phyloP scores from a whole-genome alignment of 2,329 filamentous ascomycete genomes.

The Ambrosiella beaveri region DNA sequence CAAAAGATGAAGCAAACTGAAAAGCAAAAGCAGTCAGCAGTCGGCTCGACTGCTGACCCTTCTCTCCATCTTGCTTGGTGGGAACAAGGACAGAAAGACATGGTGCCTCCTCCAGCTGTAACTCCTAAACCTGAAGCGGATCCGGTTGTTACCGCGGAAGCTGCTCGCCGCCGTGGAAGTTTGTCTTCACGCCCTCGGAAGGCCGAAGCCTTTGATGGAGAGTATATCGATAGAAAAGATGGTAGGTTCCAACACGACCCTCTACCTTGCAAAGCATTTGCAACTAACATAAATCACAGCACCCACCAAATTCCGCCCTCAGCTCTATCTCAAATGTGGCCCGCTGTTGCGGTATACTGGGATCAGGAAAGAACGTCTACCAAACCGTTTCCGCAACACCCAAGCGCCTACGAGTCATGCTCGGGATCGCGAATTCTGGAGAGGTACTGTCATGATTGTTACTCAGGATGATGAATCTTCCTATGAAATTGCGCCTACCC shows the following conservation, averaged over 20 bases:
- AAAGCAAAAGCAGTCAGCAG: background rate
- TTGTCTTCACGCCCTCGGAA: conserved; percentile 33
- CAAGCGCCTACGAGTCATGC: conserved; percentile 12
- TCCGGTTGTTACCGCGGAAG: background rate
- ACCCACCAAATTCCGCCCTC: conserved; percentile 63
- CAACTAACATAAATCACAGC: conserved; percentile 18
- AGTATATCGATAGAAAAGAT: conserved; percentile 43
- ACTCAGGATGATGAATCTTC: conserved; percentile 71
- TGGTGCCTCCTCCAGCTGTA: background rate
- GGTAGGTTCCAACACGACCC: conserved; percentile 23
- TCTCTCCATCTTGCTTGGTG: conserved; percentile 51
- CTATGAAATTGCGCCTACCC: conserved; percentile 59
- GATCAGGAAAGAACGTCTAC: conserved; percentile 45
- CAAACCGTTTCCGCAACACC: conserved; percentile 22
- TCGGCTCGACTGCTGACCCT: background rate
- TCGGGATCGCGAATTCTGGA: conserved; percentile 63
- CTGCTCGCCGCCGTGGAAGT: conserved; percentile 28
- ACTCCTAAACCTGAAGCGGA: background rate
- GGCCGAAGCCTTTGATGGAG: conserved; percentile 48
- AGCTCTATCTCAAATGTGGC: conserved; percentile 73
- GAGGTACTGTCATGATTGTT: conserved; percentile 89
- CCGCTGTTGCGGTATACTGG: conserved; percentile 83
- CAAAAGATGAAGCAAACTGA: conserved; percentile 14
- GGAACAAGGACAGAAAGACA: conserved; percentile 34
- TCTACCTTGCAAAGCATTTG: background rate